Base-by-base conservation (phyloP, 2,329 filamentous ascomycete species). In the Calonectria naviculata region DNA sequence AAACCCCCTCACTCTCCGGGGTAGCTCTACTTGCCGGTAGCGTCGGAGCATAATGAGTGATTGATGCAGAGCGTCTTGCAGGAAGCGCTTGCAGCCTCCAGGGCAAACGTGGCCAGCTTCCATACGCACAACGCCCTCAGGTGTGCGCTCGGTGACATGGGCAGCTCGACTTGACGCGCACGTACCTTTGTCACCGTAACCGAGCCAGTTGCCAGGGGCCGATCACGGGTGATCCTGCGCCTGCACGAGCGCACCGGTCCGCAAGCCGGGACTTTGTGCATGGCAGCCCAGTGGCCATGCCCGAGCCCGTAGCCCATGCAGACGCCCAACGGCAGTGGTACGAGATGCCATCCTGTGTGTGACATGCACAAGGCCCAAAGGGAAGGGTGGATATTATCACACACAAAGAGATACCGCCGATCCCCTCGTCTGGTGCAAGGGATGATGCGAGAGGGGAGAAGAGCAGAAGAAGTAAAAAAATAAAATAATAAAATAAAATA, bases 191-290 rank as follows among this genome's bases (percentile, higher is more conserved):
- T 70, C 67, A 49, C 67, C 62, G 65, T 67, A 69, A 28, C 71
- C 69, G 72, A 74, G 65, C 71, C 56, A 76, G 74, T 74, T 76
- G 74, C 78, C 74, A 76, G 74, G 74, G 75, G 75, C 78, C 74
- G 77, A 79, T 81, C 77, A 80, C 77, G 79, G 80, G 76, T 80
- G 74, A 81, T 80, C 73, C 78, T 80, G 76, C 81, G 79, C 74
- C 78, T 82, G 80, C 78, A 82, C 70, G 79, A 79, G 79, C 80
- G 81, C 79, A 79, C 80, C 80, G 80, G 80, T 80, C 80, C 80
- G 74, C 74, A 73, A 71, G 80, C 76, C 69, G 68, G 65, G 72
- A 74, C 56, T 58, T 70, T 72, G 66, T 71, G 70, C 66, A 70
- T 68, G 61, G 68, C 58, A 63, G 54, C 49, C 68, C 36, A 63